These are phyloP conservation scores for Protomyces gravidus DNA, from an alignment of 1,139 yeast species.

Conservation along the genomic window DNA sequence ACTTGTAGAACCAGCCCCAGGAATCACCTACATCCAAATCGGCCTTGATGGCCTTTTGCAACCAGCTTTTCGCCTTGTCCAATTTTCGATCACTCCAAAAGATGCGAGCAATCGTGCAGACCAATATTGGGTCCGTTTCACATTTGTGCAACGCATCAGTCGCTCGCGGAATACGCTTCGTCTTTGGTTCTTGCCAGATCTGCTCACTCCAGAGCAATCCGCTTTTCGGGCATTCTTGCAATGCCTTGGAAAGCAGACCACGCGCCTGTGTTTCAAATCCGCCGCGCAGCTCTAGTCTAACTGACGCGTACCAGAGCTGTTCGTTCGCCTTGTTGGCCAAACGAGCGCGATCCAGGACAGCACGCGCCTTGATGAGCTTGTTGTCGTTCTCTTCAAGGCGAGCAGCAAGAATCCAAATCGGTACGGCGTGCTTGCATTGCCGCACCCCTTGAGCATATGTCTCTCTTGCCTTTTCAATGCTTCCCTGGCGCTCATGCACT, in stretches of 20 bases:
- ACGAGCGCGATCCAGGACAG: conserved; percentile 66
- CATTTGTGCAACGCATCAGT: conserved; percentile 70
- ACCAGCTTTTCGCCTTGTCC: conserved; percentile 67
- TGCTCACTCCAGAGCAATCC: conserved; percentile 62
- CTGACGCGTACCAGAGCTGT: conserved; percentile 54
- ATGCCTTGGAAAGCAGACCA: conserved; percentile 55
- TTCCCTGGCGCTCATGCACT: conserved; percentile 43
- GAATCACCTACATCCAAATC: conserved; percentile 64
- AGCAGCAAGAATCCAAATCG: conserved; percentile 59
- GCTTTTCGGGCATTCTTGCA: conserved; percentile 57
- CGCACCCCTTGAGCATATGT: conserved; percentile 51
- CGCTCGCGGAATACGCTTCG: conserved; percentile 58
- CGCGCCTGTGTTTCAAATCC: conserved; percentile 54
- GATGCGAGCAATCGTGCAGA: conserved; percentile 61
- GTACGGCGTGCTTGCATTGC: conserved; percentile 45
- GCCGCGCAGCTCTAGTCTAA: conserved; percentile 54
- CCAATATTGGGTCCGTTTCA: conserved; percentile 55
- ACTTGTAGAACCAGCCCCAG: conserved; percentile 67
- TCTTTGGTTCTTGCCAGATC: conserved; percentile 48
- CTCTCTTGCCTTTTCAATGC: conserved; percentile 48
- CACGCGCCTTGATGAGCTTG: conserved; percentile 59
- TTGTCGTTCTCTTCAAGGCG: conserved; percentile 47
- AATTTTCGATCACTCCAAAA: conserved; percentile 67
- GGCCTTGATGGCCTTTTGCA: conserved; percentile 60
- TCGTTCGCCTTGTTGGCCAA: conserved; percentile 51